Evolutionary conservation across 2,329 filamentous ascomycete species (phyloP), one percentile per base, ranked within the genome.

Genomic region (Alternaria gaisen): DNA sequence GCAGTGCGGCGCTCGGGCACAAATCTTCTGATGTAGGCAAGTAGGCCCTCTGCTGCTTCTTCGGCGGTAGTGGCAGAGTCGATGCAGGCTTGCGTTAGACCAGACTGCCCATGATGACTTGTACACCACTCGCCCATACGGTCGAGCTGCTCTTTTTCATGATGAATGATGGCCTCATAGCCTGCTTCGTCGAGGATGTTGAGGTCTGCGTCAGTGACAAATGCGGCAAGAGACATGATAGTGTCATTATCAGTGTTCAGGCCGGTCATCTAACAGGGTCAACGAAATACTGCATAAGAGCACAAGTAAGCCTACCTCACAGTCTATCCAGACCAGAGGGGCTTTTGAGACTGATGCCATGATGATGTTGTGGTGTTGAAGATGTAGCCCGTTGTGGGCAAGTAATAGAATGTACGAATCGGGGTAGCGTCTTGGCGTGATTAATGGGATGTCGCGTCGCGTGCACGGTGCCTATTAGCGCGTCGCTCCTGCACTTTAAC

Each of bases 81-180:
- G 48, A 94, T 82, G 54, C 93, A 93, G 16, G 89, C 88, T 50
- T 87, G 85, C 0, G 92, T 95, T 56, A 99, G 87, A 10, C 95
- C 95, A n/a, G 89, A 93, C 54, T 86, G 81, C 69, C 85, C 88
- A 79, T 98, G 95, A 50, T 92, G 94, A 53, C 83, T 82, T 52
- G 86, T 91, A 80, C 95, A 98, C 95, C 95, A 99, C 53, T 90
- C 88, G 69, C 91, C 92, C 90, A 99, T 98, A 72, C 83, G 79
- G 72, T 90, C 88, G 70, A 98, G 87, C 42, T 87, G 86, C 55
- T 87, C 83, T 71, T 88, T 83, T 1, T 88, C 83, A 71, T 92
- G 91, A 76, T 94, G 90, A 59, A 99, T 86, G 46, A 94, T 84
- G 28, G 86, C 87, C 73, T 96, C 92, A 84, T 91, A 97, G 68